Base-by-base conservation (phyloP, 306 rosid species). In the Quercus glauca region DNA sequence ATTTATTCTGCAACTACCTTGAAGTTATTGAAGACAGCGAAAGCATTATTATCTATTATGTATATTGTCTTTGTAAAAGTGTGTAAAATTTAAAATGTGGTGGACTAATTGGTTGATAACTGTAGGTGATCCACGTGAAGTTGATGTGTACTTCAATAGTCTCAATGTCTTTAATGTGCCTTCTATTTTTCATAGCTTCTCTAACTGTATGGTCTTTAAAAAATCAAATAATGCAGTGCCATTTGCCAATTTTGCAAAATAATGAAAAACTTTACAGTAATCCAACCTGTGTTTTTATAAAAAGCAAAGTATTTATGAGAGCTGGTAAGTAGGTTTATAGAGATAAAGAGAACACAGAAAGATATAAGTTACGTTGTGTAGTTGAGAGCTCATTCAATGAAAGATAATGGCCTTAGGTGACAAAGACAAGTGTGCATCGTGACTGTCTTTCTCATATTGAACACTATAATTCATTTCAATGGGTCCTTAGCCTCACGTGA, bases 401-500 rank as follows among this genome's bases (percentile, higher is more conserved):
- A 87, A 51, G 83, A 73, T 73, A 72, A 76, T 78, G 86, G 18
- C 73, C 71, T 71, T 61, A 63, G 49, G 21, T 71, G 33, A 64
- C 8, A 37, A 69, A 77, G 37, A 63, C 79, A 18, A 64, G 73
- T 73, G 72, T 60, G 67, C 90, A 84, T 33, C 83, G 87, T 86
- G 85, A 73, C 21, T 63, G 88, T 89, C 90, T 45, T 82, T 83
- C 56, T 87, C 91, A 35, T 65, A 11, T 52, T 25, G 58, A 18
- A 75, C 37, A 45, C 55, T 41, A 37, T 37, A 29, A 26, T 43
- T 51, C 77, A 17, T 21, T 52, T 12, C n/a, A 19, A 71, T 31
- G 76, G 87, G 81, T 78, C 84, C 91, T 79, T 82, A 73, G 55
- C 77, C 86, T 86, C 98, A 88, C 78, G 97, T 91, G 98, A 90